Base-by-base conservation (phyloP, 257 asterid genomes). In the Thymus quinquecostatus region DNA sequence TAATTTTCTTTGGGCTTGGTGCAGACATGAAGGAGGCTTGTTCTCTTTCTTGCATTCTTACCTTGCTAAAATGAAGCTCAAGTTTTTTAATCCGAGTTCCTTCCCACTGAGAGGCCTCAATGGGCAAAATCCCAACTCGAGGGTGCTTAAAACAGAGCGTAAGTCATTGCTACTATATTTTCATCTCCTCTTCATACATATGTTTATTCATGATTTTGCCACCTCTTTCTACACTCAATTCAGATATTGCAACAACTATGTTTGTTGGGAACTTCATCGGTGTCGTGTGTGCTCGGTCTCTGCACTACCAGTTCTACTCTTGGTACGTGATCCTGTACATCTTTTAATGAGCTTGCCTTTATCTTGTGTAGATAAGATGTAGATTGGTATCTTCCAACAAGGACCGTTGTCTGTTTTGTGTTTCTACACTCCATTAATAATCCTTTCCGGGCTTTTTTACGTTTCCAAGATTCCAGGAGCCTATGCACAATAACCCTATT, bases 211-310 rank as follows among this genome's bases (percentile, higher is more conserved):
- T 34, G 9, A 54, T 10, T 49, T 63, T 0, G 67, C 32, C 36
- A 4, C 71, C 32, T 30, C 64, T 78, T 48, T 29, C 9, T 30
- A 6, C 55, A 28, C 58, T 70, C 60, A 49, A 69, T 72, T 74
- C 95, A 90, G 96, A 93, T 87, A 91, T 89, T 45, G 83, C 75
- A 27, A 86, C 96, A 0, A 83, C 92, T 60, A 62, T 92, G 90
- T 90, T 92, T 78, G 92, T 83, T 50, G 98, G 98, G 77, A 92
- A 92, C 76, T 92, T 92, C 80, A 82, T 91, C 11, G 98, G 98
- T 75, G 86, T 91, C 66, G 77, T 91, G 47, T 91, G 88, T 87
- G 97, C 98, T 38, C 86, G 96, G 49, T 93, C 98, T 78, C 88
- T 93, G 80, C 98, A 91, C 68, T 93, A 91, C 82, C 98, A 91